Evolutionary conservation across 176 grass and related monocot genomes (phyloP).

Genomic region (Carex kokanica): DNA sequence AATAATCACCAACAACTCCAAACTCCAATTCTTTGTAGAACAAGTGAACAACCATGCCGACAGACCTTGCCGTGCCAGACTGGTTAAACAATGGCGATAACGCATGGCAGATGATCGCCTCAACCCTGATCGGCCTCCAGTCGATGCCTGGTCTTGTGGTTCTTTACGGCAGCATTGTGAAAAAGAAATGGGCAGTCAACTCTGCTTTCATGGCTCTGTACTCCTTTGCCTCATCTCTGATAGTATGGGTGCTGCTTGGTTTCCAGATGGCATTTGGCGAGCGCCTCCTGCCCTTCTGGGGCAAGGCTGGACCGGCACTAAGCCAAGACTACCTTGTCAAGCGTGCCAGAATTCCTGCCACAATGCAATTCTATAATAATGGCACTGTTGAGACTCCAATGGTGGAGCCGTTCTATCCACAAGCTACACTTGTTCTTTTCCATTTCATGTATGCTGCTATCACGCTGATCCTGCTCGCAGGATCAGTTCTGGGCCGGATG

Average conservation of each 20-base stretch:
- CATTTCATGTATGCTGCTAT: slow-evolving; percentile 64
- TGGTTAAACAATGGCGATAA: slow-evolving; percentile 93
- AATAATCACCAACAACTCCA: not conserved
- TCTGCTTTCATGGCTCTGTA: slow-evolving; percentile 83
- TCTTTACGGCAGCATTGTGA: slow-evolving; percentile 76
- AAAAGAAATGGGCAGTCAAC: slow-evolving; percentile 83
- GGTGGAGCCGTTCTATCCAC: slow-evolving; percentile 60
- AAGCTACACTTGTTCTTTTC: slow-evolving; percentile 65
- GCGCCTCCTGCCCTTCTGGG: slow-evolving; percentile 68
- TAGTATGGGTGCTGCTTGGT: slow-evolving; percentile 68
- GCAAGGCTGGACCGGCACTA: slow-evolving; percentile 45
- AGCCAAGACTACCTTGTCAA: slow-evolving; percentile 39
- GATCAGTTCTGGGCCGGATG: slow-evolving; percentile 66
- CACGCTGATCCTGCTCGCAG: slow-evolving; percentile 70
- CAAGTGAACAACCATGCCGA: slow-evolving; percentile 22
- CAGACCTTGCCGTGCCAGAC: slow-evolving; percentile 29
- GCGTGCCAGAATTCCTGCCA: slow-evolving; percentile 49
- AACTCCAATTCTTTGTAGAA: not conserved
- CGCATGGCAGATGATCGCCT: slow-evolving; percentile 62
- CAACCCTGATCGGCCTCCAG: slow-evolving; percentile 67
- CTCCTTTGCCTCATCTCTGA: slow-evolving; percentile 66
- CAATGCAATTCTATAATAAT: slow-evolving; percentile 33
- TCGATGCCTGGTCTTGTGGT: slow-evolving; percentile 63
- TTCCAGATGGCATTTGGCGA: slow-evolving; percentile 79
- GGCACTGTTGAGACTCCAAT: slow-evolving; percentile 37